phyloP scores from a whole-genome alignment of 371 early-diverging fungal genomes.

The Blastocladiella emersonii region DNA sequence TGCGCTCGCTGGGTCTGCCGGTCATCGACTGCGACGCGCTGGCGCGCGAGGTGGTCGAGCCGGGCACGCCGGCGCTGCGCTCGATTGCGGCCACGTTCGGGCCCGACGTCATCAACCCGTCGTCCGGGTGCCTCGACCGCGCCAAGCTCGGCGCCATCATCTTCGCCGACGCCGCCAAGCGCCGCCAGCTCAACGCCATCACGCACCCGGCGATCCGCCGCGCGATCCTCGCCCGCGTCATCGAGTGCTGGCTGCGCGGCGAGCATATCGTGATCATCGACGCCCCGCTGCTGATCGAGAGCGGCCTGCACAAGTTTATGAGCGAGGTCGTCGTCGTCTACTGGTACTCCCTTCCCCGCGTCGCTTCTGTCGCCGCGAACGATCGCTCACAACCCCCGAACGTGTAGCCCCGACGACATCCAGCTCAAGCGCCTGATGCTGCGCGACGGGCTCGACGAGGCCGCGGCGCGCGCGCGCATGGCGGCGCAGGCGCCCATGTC shows the following conservation, averaged over 20 bases:
- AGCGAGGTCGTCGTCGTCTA: slow-evolving; percentile 62
- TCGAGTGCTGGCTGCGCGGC: slow-evolving; percentile 54
- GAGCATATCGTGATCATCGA: slow-evolving; percentile 66
- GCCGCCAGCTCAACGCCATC: slow-evolving; percentile 58
- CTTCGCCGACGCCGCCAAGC: slow-evolving; percentile 53
- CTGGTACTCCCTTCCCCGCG: slow-evolving; percentile 40
- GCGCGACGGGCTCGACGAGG: slow-evolving; percentile 48
- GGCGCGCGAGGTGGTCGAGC: slow-evolving; percentile 73
- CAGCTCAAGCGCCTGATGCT: slow-evolving; percentile 60
- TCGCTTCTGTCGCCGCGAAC: neutral
- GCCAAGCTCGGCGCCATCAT: slow-evolving; percentile 63
- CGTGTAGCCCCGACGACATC: slow-evolving; percentile 44
- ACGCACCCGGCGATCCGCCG: slow-evolving; percentile 76
- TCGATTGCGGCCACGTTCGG: slow-evolving; percentile 65
- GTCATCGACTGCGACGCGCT: slow-evolving; percentile 85
- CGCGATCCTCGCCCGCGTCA: slow-evolving; percentile 53
- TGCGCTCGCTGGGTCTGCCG: slow-evolving; percentile 45
- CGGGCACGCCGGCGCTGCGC: slow-evolving; percentile 53
- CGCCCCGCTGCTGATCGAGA: slow-evolving; percentile 80
- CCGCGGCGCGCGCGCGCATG: slow-evolving; percentile 58
- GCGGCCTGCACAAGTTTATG: slow-evolving; percentile 55
- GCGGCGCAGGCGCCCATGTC: slow-evolving; percentile 66
- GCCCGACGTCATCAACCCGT: slow-evolving; percentile 37
- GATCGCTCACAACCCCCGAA: neutral
- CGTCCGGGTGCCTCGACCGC: slow-evolving; percentile 47